phyloP scores from a whole-genome alignment of 1,284 basidiomycete genomes.

The Fistulina hepatica region DNA sequence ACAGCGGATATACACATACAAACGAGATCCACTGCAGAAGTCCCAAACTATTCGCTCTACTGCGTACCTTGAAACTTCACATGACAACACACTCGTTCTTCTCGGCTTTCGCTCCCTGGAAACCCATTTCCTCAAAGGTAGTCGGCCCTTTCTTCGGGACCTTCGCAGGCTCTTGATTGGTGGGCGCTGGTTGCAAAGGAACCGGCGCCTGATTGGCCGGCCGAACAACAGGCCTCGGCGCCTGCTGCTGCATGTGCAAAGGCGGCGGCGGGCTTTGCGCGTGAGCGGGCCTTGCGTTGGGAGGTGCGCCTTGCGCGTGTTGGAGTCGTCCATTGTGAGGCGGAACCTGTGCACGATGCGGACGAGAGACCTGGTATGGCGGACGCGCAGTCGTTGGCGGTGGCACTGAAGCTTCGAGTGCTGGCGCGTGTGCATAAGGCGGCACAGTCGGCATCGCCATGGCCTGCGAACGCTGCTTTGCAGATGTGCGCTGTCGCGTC shows the following conservation, averaged over 20 bases:
- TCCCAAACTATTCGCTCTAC: too few species aligned
- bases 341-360: too few species aligned
- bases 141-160: too few species aligned
- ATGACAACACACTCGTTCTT: constrained; percentile 78
- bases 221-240: constrained; percentile 8
- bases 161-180: too few species aligned
- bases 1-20: too few species aligned
- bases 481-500: constrained; percentile 75
- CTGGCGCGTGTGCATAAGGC: too few species aligned
- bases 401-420: constrained; percentile 79
- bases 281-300: constrained; percentile 65
- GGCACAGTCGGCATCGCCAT: too few species aligned
- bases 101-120: constrained; percentile 63
- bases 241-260: constrained; percentile 9
- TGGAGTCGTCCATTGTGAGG: constrained; percentile 61
- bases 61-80: too few species aligned
- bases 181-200: neutral
- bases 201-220: neutral
- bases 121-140: constrained; percentile 92
- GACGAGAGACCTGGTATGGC: too few species aligned
- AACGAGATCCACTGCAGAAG: too few species aligned
- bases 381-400: too few species aligned
- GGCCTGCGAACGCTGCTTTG: constrained; percentile 39
- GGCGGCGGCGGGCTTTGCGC: constrained; percentile 10
- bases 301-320: constrained; percentile 75